A percentile compares a stretch with the other conserved stretches of the same genome.
phyloP scores from a whole-genome alignment of 352 stramenopile species.

The Thraustotheca clavata region DNA sequence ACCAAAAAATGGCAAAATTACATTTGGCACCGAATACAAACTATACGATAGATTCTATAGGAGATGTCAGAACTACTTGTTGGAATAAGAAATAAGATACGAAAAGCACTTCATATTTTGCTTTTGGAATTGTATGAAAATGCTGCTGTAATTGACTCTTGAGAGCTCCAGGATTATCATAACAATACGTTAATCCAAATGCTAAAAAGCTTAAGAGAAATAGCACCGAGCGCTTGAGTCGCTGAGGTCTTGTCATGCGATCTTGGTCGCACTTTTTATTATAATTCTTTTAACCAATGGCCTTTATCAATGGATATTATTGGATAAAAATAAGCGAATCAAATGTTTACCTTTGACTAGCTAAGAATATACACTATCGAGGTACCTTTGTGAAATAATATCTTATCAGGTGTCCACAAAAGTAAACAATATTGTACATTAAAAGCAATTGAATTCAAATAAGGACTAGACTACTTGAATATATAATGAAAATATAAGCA shows the following conservation, averaged over 20 bases:
- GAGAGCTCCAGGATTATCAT: constrained; percentile 30
- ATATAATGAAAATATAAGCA: too few species aligned
- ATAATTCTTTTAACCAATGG: background rate
- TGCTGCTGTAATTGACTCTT: constrained; percentile 27
- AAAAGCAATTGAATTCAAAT: background rate
- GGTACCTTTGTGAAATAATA: background rate
- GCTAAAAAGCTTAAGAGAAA: constrained; percentile 26
- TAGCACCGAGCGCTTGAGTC: constrained; percentile 22
- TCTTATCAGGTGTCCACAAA: background rate
- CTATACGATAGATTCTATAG: constrained; percentile 53
- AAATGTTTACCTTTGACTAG: too few species aligned
- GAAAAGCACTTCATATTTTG: constrained; percentile 27
- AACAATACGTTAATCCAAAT: constrained; percentile 33
- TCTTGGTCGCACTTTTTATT: background rate
- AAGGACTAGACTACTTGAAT: background rate
- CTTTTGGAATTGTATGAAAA: constrained; percentile 20
- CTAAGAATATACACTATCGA: too few species aligned
- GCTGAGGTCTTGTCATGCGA: background rate
- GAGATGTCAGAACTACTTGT: background rate
- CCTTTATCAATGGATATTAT: background rate
- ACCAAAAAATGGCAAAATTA: constrained; percentile 62
- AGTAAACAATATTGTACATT: background rate
- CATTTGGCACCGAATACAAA: constrained; percentile 60
- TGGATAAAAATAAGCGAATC: too few species aligned
- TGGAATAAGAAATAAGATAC: background rate